Evolutionary conservation across 2,329 filamentous ascomycete genomes (phyloP).

Genomic region (Chaetomiaceae sp.): DNA sequence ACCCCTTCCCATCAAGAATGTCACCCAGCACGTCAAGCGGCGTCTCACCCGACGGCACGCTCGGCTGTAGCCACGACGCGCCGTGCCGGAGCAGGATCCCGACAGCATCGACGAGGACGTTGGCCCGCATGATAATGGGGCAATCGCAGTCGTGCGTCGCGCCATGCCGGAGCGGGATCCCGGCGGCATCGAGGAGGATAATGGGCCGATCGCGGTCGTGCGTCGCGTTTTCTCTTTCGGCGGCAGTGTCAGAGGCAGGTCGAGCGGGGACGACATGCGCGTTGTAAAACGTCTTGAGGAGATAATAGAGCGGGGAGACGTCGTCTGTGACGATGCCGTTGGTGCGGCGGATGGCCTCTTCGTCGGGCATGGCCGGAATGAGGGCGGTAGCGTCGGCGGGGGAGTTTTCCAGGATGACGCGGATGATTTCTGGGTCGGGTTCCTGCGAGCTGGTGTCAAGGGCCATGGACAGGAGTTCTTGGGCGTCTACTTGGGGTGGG

Average conservation of each 20-base stretch:
- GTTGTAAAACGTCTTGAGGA: slow-evolving; percentile 6
- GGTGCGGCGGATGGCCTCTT: no score
- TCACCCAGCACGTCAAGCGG: background rate
- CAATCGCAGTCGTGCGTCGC: no score
- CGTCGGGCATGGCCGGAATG: no score
- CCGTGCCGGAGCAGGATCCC: background rate
- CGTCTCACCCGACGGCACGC: slow-evolving; percentile 1
- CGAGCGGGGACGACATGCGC: background rate
- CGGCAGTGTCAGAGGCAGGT: background rate
- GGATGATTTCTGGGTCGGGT: background rate
- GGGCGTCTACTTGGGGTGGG: background rate
- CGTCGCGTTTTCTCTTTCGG: no score
- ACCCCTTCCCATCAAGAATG: background rate
- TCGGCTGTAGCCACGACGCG: background rate
- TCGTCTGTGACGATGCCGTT: background rate
- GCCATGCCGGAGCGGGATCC: no score
- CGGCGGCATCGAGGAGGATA: no score
- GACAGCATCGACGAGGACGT: background rate
- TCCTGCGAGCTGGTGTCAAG: background rate
- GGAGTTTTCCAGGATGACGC: background rate
- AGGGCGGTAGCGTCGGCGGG: background rate
- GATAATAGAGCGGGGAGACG: background rate
- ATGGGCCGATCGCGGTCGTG: no score
- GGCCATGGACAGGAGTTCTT: slow-evolving; percentile 2
- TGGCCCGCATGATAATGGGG: background rate